Evolutionary conservation across 176 grass and related monocot genomes (phyloP), one percentile per base, ranked within the genome.

Genomic region (Carex parvula): DNA sequence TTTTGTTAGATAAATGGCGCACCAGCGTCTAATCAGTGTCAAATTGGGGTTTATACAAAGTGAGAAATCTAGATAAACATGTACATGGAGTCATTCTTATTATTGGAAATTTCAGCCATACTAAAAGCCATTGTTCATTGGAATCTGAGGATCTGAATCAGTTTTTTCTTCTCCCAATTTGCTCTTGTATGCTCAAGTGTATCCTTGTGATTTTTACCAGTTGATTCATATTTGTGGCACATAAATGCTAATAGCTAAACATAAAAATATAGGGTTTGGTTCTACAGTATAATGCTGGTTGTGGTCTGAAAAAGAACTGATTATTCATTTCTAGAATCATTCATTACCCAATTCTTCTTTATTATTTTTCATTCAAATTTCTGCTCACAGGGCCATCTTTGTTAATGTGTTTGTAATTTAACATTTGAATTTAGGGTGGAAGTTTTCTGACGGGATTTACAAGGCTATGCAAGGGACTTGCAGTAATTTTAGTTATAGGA

Each of bases 391-490:
- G 22, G 8, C 41, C 17, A 48, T 73, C 18, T 42, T 21, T 81
- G 79, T 81, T 64, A 82, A 54, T 82, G 20, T 21, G 13, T 24
- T 64, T 64, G 39, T 30, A 66, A 50, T 64, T 66, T 82, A 54
- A 52, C 39, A 54, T 42, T 52, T 84, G 37, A 84, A 86, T 95
- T 87, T 83, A 98, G 96, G 87, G 88, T 8, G 86, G 81, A 54
- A 88, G 87, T 62, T 93, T 95, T 85, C 90, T 91, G 75, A 97
- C 90, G 82, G 96, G 96, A 81, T 98, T 89, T 83, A 98, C 96
- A 4, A 90, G 89, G 77, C 83, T 98, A 39, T 98, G 96, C 88
- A 98, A 98, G 76, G 96, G 96, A 54, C 93, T 98, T 15, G 87
- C 89, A 18, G 85, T 98, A 26, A 68, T 98, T 71, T 81, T 98